phyloP scores from a whole-genome alignment of 192 early-diverging fungal genomes.

The Dispira parvispora region DNA sequence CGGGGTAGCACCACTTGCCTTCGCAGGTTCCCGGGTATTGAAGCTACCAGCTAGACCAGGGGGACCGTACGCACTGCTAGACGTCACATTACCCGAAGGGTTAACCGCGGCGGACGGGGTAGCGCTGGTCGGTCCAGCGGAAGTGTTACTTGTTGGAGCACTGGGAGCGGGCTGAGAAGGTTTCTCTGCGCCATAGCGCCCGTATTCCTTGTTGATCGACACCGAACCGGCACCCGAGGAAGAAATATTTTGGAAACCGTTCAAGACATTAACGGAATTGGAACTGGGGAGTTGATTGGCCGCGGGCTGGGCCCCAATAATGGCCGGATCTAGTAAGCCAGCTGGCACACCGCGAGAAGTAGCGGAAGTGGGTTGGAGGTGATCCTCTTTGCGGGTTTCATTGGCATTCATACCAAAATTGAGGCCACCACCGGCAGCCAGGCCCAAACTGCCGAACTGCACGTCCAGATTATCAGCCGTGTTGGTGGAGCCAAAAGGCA shows the following conservation, averaged over 20 bases:
- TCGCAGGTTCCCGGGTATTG: not conserved
- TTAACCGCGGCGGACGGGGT: conserved; percentile 9
- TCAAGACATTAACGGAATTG: not conserved
- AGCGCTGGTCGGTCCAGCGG: conserved; percentile 8
- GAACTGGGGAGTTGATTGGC: too few relatives aligned
- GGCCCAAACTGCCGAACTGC: conserved; percentile 66
- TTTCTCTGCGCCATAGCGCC: conserved; percentile 1
- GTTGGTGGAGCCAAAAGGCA: conserved; percentile 49
- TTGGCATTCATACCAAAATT: conserved; percentile 25
- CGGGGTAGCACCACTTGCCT: conserved; percentile 1
- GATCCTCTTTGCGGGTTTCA: conserved; percentile 16
- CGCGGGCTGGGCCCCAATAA: too few relatives aligned
- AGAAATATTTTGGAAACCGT: not conserved
- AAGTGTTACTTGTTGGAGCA: conserved; percentile 2
- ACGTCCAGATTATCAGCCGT: conserved; percentile 41
- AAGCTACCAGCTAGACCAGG: conserved; percentile 10
- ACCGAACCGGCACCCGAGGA: not conserved
- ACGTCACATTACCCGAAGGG: not conserved
- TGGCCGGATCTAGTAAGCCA: too few relatives aligned
- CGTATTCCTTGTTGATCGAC: not conserved
- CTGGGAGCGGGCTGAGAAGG: not conserved
- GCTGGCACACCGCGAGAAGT: too few relatives aligned
- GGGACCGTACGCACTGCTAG: not conserved
- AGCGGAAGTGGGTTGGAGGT: not conserved
- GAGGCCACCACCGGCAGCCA: conserved; percentile 24